Evolutionary conservation across 345 rosid species (phyloP).

Genomic region (Brassica carinata): DNA sequence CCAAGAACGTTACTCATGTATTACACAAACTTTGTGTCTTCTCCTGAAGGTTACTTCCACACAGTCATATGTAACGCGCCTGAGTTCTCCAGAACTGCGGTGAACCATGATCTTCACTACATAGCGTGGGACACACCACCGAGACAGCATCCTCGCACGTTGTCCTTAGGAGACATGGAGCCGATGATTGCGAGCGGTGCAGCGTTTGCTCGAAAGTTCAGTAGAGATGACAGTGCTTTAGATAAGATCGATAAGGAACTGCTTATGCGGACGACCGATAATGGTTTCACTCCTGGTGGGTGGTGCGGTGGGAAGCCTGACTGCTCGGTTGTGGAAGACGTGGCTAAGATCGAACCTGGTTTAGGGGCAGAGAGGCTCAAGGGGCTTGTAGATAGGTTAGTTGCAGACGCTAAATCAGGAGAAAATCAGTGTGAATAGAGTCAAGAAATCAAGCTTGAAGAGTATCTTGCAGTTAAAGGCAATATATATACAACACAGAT

Average conservation of each 20-base stretch:
- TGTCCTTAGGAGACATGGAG: conserved; percentile 56
- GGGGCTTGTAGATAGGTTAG: conserved; percentile 59
- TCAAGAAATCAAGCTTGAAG: not conserved
- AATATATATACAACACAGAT: not conserved
- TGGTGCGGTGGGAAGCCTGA: conserved; percentile 80
- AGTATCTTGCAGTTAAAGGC: not conserved
- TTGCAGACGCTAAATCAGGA: conserved; percentile 46
- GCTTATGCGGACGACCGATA: conserved; percentile 54
- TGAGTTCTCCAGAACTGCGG: conserved; percentile 61
- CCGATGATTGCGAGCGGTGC: conserved; percentile 78
- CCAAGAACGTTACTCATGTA: conserved; percentile 92
- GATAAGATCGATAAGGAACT: conserved; percentile 75
- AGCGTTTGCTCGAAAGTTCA: conserved; percentile 89
- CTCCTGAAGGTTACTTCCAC: conserved; percentile 97
- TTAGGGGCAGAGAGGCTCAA: conserved; percentile 72
- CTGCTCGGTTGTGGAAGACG: conserved; percentile 69
- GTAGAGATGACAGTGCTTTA: conserved; percentile 44
- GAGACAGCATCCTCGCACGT: conserved; percentile 79
- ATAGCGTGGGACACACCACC: conserved; percentile 95
- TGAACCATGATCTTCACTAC: conserved; percentile 93
- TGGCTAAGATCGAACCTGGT: conserved; percentile 64
- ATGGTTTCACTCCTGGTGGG: conserved; percentile 84
- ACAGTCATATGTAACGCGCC: conserved; percentile 94
- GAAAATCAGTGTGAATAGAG: not conserved
- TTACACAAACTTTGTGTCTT: conserved; percentile 89